Conservation (phyloP, 2,329 filamentous ascomycete genomes). For the Penicillium oxalicum region DNA sequence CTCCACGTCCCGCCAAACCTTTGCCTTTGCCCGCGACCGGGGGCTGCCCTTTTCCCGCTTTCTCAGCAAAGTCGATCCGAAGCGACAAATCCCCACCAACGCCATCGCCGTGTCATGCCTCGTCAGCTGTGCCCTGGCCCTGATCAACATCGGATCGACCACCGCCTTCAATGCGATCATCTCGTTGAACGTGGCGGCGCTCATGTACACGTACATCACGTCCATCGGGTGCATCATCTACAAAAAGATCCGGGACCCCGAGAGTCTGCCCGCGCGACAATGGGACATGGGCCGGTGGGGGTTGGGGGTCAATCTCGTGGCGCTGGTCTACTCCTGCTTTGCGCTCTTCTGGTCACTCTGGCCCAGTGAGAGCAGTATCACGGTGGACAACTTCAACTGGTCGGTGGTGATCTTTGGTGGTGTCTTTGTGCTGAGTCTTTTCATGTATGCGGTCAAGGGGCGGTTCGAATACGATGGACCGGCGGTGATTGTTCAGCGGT, state of each 20-base stretch:
- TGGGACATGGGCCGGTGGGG: conserved; percentile 43
- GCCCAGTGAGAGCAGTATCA: conserved; percentile 36
- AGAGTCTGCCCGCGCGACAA: conserved; percentile 35
- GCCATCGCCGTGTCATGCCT: conserved; percentile 29
- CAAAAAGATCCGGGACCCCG: conserved; percentile 32
- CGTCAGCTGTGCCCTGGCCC: conserved; percentile 35
- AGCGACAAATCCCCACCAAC: conserved; percentile 40
- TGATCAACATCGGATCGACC: conserved; percentile 49
- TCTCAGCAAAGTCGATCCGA: conserved; percentile 34
- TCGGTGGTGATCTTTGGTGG: conserved; percentile 41
- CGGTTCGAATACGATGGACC: conserved; percentile 28
- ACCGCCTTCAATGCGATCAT: conserved; percentile 50
- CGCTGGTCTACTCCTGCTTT: conserved; percentile 39
- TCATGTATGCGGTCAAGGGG: conserved; percentile 35
- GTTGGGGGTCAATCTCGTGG: conserved; percentile 41
- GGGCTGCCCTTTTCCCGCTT: conserved; percentile 40
- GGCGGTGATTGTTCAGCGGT: conserved; percentile 14
- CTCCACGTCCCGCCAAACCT: conserved; percentile 37
- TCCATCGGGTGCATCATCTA: conserved; percentile 44
- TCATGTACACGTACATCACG: conserved; percentile 48
- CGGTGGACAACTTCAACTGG: conserved; percentile 46
- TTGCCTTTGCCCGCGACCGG: conserved; percentile 40
- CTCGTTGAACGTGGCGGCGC: conserved; percentile 43
- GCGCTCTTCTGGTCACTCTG: conserved; percentile 47
- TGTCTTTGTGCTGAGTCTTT: conserved; percentile 35